Percentiles rank a stretch among this genome's conserved stretches.
These are phyloP conservation scores for Malassezia globosa DNA, from an alignment of 1,284 basidiomycete species.

Conservation along the genomic window DNA sequence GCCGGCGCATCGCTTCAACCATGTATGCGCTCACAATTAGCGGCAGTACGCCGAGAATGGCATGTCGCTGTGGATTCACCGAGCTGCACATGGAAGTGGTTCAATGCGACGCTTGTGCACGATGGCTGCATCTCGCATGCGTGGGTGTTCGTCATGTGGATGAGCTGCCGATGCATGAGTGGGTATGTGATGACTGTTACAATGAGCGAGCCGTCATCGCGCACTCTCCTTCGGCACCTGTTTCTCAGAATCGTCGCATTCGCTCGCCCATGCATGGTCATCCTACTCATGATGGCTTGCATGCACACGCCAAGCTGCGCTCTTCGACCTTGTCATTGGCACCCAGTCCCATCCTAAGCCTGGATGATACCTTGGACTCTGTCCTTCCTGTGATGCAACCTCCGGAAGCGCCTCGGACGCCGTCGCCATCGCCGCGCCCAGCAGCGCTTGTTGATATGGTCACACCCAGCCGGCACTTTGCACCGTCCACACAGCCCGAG, in stretches of 20 bases:
- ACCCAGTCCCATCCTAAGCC: slow-evolving; percentile 7
- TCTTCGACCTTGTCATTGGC: slow-evolving; percentile 13
- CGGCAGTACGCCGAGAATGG: slow-evolving; percentile 12
- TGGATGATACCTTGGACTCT: background rate
- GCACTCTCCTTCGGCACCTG: background rate
- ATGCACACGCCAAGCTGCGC: slow-evolving; percentile 1
- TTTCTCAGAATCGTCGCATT: background rate
- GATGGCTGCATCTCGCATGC: slow-evolving; percentile 17
- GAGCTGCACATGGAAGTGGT: slow-evolving; percentile 18
- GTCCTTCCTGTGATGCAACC: background rate
- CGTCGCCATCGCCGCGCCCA: slow-evolving; percentile 11
- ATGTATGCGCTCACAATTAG: slow-evolving; percentile 4
- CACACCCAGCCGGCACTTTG: slow-evolving; percentile 15
- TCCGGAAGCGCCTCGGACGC: slow-evolving; percentile 3
- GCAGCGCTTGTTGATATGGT: slow-evolving; percentile 3
- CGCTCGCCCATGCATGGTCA: too few relatives aligned
- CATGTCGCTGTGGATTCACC: slow-evolving; percentile 16
- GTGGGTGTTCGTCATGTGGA: slow-evolving; percentile 14
- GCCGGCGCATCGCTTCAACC: slow-evolving; percentile 7
- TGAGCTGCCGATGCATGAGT: slow-evolving; percentile 12
- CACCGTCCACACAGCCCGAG: background rate
- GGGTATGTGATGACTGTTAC: slow-evolving; percentile 19
- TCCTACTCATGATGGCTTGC: background rate
- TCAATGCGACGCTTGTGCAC: slow-evolving; percentile 14
- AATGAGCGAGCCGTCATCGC: background rate